A percentile compares a stretch with the other conserved stretches of the same genome.
phyloP scores from a whole-genome alignment of 1,139 yeast species.

The Wickerhamiella infanticola region DNA sequence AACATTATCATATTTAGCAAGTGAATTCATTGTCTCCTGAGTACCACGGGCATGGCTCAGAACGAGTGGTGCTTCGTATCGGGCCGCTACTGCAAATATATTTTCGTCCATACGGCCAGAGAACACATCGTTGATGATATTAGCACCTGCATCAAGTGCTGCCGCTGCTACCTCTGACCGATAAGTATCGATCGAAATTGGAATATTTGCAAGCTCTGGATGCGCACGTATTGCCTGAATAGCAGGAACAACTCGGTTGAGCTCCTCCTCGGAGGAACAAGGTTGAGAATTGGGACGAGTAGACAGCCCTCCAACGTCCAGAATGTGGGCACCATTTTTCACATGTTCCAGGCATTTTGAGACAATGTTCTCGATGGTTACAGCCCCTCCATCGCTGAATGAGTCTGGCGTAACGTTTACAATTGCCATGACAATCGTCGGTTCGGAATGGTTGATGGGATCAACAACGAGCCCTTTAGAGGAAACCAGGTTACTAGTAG shows the following conservation, averaged over 20 bases:
- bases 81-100: slow-evolving; percentile 55
- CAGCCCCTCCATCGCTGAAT: slow-evolving; percentile 74
- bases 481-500: slow-evolving; percentile 5
- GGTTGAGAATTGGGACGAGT: slow-evolving; percentile 78
- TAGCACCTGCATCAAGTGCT: slow-evolving; percentile 65
- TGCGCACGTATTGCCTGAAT: slow-evolving; percentile 41
- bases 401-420: slow-evolving; percentile 88
- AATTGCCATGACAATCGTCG: slow-evolving; percentile 57
- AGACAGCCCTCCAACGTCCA: slow-evolving; percentile 89
- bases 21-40: slow-evolving; percentile 51
- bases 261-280: slow-evolving; percentile 38
- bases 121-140: slow-evolving; percentile 80
- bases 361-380: slow-evolving; percentile 26
- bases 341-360: slow-evolving; percentile 32
- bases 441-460: slow-evolving; percentile 14
- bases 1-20: slow-evolving; percentile 42
- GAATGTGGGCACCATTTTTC: slow-evolving; percentile 43
- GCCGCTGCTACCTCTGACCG: slow-evolving; percentile 58
- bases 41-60: slow-evolving; percentile 78
- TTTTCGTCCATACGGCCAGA: slow-evolving; percentile 58
- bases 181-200: slow-evolving; percentile 76
- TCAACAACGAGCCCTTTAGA: slow-evolving; percentile 12
- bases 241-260: slow-evolving; percentile 53
- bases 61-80: slow-evolving; percentile 53
- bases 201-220: slow-evolving; percentile 29